Evolutionary conservation across 331 rosid species (phyloP), one percentile per base, ranked within the genome.

Genomic region (Quercus phellos): DNA sequence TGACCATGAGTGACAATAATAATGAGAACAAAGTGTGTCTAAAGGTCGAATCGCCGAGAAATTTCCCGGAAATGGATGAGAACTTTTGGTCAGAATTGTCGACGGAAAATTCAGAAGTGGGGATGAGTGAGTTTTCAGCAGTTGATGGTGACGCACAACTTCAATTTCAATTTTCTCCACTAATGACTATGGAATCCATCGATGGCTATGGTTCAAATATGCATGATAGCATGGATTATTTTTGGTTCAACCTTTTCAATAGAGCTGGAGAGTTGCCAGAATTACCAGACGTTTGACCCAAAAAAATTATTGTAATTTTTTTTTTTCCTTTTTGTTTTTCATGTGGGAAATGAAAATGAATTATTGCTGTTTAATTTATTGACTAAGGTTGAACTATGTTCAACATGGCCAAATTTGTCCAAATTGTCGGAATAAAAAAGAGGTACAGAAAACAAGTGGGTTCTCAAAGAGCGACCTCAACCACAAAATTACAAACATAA

Each of bases 71-170:
- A 14, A 55, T 61, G 11, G 86, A 77, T 18, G 89, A 86, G 42
- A 55, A 38, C 12, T 86, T 86, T 11, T 83, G 87, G 89, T 69
- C 83, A 1, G 85, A 86, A 70, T 68, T 83, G 64, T 74, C 84
- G 0, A 46, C 81, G 4, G 74, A 72, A 22, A 43, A 55, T 42
- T 29, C 56, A 6, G 56, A 27, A 1, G 68, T 7, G 54, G 32
- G 27, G 14, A 53, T 35, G 18, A 53, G 19, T 26, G 70, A 29
- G 24, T 43, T 74, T 46, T 69, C 72, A 42, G 68, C 77, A 2
- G 26, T 74, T 16, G 77, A 38, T 32, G 70, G 29, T 4, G 68
- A 16, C 2, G 18, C 1, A 21, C 14, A 18, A 46, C 19, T 58
- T 58, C 73, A 81, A 43, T 59, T 13, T 75, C 80, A 72, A 59